Conservation (phyloP, 257 asterid species). For the Penstemon newberryi region DNA sequence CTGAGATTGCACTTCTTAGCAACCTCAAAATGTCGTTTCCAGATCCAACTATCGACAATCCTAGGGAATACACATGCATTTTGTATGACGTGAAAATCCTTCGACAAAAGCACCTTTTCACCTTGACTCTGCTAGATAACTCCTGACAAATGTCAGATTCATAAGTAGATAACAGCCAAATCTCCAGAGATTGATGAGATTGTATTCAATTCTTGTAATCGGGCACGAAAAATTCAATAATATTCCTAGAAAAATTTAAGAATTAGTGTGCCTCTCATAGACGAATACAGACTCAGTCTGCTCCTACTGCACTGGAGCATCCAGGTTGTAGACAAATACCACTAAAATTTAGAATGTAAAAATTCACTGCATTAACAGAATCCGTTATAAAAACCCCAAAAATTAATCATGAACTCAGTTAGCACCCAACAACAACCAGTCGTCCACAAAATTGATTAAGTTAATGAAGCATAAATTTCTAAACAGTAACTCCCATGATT, state of each 20-base stretch:
- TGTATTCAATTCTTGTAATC: not conserved
- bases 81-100: conserved; percentile 8
- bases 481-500: too few relatives aligned
- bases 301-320: too few relatives aligned
- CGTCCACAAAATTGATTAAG: not conserved
- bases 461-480: too few relatives aligned
- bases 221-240: not conserved
- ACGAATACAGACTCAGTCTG: too few relatives aligned
- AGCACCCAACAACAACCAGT: not conserved
- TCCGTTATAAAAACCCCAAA: not conserved
- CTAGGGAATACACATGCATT: conserved; percentile 16
- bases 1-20: conserved; percentile 1
- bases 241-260: conserved; percentile 16
- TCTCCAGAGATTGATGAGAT: conserved; percentile 10
- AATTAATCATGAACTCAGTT: not conserved
- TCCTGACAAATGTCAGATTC: not conserved
- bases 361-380: not conserved
- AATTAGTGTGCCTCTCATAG: not conserved
- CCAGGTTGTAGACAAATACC: not conserved
- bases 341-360: not conserved
- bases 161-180: conserved; percentile 6
- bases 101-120: not conserved
- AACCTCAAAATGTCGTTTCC: not conserved
- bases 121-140: not conserved
- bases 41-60: not conserved